Base-by-base conservation (phyloP, 495 filamentous ascomycete species). In the Evernia prunastri region DNA sequence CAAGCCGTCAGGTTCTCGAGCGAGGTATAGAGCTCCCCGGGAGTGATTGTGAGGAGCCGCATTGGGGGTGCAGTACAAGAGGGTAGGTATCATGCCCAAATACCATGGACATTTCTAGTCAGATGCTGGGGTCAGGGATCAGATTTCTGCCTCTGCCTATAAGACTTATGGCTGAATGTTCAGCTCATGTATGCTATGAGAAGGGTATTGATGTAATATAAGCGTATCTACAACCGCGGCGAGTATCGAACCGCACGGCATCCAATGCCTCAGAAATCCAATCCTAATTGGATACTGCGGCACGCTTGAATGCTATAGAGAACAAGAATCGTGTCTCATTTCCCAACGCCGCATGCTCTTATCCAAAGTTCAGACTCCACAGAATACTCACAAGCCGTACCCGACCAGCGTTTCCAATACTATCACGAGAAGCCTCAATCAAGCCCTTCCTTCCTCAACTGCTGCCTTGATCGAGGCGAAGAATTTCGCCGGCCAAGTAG, bases 401-500 rank as follows among this genome's bases (percentile, higher is more conserved):
- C 29, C 4, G 10, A 29, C 39, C 33, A 18, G 13, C 17, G 20
- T 47, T 15, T 27, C 12, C 31, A 58, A 23, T 0, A 18, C 35
- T 53, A 40, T 7, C n/a, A 40, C 4, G 37, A 59, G 4, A 23
- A 27, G 33, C 4, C 11, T 37, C 35, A 40, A 39, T 56, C 42
- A 39, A 27, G 56, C 61, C 60, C 59, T 54, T 23, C 69, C 74
- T 76, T 85, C 74, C 81, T 87, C 84, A 67, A 85, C 70, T n/a
- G 84, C 78, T 59, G 78, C 77, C 72, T 85, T 81, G 58, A 89
- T 84, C 73, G 83, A 87, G 20, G 76, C 79, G 68, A 86, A 86
- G 72, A 88, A 88, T 17, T 79, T 81, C 36, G 74, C 78, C 6
- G 91, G 87, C 88, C 90, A 95, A 27, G 80, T 74, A 25, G 78